Evolutionary conservation across 805 yeast genomes (phyloP), one percentile per base, ranked within the genome.

Genomic region (Metschnikowia reukaufii): DNA sequence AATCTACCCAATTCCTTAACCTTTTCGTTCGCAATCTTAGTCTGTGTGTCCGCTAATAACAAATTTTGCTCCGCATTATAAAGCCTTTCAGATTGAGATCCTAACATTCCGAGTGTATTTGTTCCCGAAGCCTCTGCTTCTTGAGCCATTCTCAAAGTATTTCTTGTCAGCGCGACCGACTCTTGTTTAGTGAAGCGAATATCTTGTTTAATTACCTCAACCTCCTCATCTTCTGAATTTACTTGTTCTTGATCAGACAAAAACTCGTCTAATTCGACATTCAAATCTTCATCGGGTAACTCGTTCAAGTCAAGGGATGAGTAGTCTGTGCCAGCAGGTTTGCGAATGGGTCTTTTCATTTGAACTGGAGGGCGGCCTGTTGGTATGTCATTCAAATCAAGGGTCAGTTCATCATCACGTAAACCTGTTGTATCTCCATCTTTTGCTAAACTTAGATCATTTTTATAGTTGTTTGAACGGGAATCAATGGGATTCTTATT

Each of bases 51-150:
- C 43, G 95, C 88, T 45, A 87, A 69, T 44, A 86, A 80, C 55
- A 92, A 70, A 54, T 84, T 84, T 54, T 81, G 80, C 62, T 94
- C 97, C 17, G 91, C 83, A 59, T 81, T 82, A 64, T 85, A 87
- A 52, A 94, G 72, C 40, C 88, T 76, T 62, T 90, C 97, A 47
- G 94, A 83, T 66, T 94, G 98, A n/a, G 91, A 80, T 20, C 99
- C 99, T 40, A 94, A 76, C 81, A 88, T 81, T 23, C 97, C 97
- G 52, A 92, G 67, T 0, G 97, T 86, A 62, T 92, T 91, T 16
- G 72, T 65, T 13, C 70, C 77, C 12, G 71, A 64, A 4, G 75
- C 75, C 46, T 72, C 76, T 9, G 77, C 76, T 54, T 72, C 76
- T 50, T 72, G 74, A 2, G 76, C 77, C 76, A 72, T 72, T 48